Base-by-base conservation (phyloP, 108 stramenopile genomes). In the Stephanodiscus triporus region DNA sequence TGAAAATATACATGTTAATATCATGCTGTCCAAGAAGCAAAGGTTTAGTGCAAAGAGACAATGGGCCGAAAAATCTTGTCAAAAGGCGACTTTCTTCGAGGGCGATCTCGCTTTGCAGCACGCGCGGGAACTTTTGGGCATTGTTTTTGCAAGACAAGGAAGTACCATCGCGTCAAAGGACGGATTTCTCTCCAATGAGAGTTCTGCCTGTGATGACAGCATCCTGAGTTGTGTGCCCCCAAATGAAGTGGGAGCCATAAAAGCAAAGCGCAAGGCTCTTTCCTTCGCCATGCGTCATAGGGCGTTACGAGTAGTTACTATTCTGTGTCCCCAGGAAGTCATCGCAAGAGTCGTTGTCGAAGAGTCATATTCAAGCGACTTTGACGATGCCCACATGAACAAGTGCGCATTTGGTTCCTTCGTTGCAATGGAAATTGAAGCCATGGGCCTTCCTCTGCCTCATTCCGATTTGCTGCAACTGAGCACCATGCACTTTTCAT, bases 261-360 rank as follows among this genome's bases (percentile, higher is more conserved):
- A 38, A 26, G 24, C 30, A 6, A 65, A 57, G 32, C 63, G 75
- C 48, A 81, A 79, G 37, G 78, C 86, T 8, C 58, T 87, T 24
- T 91, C 94, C 19, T 95, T 91, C 75, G 88, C 90, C 20, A 95
- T 95, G 94, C 80, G 94, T 20, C 84, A 95, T 73, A 87, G 94
- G 9, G 91, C 91, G 22, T 62, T 95, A 17, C 69, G 90, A 74
- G 84, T 88, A 29, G 94, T 89, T 50, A 84, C 89, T 2, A 83
- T 91, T 47, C 85, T 95, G 36, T 91, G 88, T 65, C 91, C 94
- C 13, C 90, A 90, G 51, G 85, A 91, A 58, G 80, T 88, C 10
- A 49, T 95, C 19, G 78, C 91, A 50, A 65, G 77, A 51, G 87
- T 92, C 16, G 66, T 90, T 19, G 62, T 66, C 10, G 84, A 88